Base-by-base conservation (phyloP, 164 flowering plant genomes). In the Buxus sempervirens region DNA sequence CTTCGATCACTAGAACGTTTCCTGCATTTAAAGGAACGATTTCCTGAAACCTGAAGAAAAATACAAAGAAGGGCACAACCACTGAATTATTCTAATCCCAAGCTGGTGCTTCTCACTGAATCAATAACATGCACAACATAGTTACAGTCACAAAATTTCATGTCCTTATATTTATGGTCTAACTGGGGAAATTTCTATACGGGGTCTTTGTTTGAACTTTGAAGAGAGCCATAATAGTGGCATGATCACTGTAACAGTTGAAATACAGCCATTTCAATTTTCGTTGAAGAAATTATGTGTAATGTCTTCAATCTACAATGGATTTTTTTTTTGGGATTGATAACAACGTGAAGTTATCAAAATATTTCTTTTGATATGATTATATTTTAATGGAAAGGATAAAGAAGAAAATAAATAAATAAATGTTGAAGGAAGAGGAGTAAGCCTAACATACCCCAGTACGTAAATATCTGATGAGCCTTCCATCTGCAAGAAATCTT, bases 21-120 rank as follows among this genome's bases (percentile, higher is more conserved):
- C 98, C 99, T 54, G 99, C 98, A 75, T 76, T 96, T 68, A 96
- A 78, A 25, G 97, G 97, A 64, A 96, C 98, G 38, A 92, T 88
- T 84, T 96, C 99, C 83, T 96, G 99, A 83, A 96, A 96, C 83
- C 97, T 95, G 85, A 69, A 65, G 16, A 45, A 21, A n/a, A 60
- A 45, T 45, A 45, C 14, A 45, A 62, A 54, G 41, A 14, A 53
- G 62, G 22, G 64, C 18, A 59, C 38, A 28, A 41, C 27, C 22
- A 64, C 62, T 58, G 22, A 38, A 68, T 63, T 28, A 67, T 20
- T 67, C 57, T 59, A 55, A 70, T 42, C 22, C 22, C 23, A 55
- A 36, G 15, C 14, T 38, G 24, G 36, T 22, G 23, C 60, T 55
- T 63, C 14, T 0, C 6, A 38, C 26, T 25, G 27, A 1, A 25